Percentiles rank a stretch among this genome's conserved stretches.
Evolutionary conservation across 106 monocot species (phyloP).

Genomic region (Ottelia alismoides): DNA sequence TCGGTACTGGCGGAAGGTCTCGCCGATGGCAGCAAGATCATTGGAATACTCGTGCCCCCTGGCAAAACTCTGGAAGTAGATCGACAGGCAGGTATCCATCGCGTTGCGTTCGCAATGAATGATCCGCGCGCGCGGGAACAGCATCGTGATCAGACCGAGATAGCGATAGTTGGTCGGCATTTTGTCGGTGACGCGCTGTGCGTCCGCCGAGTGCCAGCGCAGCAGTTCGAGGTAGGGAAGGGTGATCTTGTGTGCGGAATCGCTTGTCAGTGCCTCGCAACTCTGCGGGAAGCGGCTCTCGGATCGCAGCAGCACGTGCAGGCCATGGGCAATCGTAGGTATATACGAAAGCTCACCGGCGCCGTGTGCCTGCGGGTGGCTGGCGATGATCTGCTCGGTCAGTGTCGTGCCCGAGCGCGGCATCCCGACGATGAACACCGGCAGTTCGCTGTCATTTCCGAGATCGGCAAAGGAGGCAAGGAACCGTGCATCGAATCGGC

Average conservation of each 20-base stretch:
- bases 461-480: background rate
- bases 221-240: too few relatives aligned
- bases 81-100: background rate
- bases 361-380: background rate
- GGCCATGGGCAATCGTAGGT: too few relatives aligned
- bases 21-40: background rate
- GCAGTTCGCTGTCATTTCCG: background rate
- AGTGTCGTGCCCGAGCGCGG: background rate
- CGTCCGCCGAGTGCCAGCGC: too few relatives aligned
- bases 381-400: background rate
- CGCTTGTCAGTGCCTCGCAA: too few relatives aligned
- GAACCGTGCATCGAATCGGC: background rate
- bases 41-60: background rate
- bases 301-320: too few relatives aligned
- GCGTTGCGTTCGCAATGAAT: background rate
- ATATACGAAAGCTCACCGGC: background rate
- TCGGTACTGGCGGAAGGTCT: background rate
- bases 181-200: background rate
- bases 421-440: background rate
- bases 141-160: background rate
- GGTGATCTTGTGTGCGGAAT: too few relatives aligned
- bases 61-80: background rate
- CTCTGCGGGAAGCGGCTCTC: too few relatives aligned
- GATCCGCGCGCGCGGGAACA: background rate
- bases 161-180: background rate